These are phyloP conservation scores for Gossypium davidsonii DNA, from an alignment of 441 rosid genomes.

Conservation along the genomic window DNA sequence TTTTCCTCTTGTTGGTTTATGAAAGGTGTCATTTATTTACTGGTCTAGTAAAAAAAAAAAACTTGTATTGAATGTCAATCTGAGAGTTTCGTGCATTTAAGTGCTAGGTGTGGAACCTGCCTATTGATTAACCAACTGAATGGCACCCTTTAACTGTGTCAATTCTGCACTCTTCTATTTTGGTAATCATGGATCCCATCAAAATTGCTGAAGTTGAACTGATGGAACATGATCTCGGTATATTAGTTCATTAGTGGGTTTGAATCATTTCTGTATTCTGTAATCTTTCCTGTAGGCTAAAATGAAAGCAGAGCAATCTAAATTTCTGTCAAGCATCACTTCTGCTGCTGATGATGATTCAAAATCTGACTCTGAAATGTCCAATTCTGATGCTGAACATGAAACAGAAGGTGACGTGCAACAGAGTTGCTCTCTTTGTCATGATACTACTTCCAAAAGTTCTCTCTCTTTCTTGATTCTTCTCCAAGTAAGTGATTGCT, in stretches of 20 bases:
- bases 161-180: neutral
- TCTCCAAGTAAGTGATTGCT: constrained; percentile 66
- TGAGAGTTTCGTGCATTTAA: neutral
- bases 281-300: constrained; percentile 59
- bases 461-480: constrained; percentile 23
- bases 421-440: constrained; percentile 91
- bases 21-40: neutral
- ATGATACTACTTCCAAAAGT: constrained; percentile 58
- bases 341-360: constrained; percentile 42
- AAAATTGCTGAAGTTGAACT: neutral
- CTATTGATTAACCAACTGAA: neutral
- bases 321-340: constrained; percentile 66
- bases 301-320: constrained; percentile 95
- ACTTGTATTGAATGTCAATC: neutral
- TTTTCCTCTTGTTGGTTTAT: neutral
- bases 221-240: constrained; percentile 6
- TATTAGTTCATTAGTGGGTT: neutral
- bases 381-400: constrained; percentile 33
- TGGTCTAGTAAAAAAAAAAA: constrained; percentile 2
- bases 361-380: constrained; percentile 42
- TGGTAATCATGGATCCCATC: neutral
- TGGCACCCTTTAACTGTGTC: neutral
- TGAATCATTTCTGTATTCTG: constrained; percentile 19
- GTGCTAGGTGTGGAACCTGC: neutral
- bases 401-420: constrained; percentile 38